phyloP scores from a whole-genome alignment of 495 filamentous ascomycete genomes.

The Aspergillus sclerotiicarbonarius region DNA sequence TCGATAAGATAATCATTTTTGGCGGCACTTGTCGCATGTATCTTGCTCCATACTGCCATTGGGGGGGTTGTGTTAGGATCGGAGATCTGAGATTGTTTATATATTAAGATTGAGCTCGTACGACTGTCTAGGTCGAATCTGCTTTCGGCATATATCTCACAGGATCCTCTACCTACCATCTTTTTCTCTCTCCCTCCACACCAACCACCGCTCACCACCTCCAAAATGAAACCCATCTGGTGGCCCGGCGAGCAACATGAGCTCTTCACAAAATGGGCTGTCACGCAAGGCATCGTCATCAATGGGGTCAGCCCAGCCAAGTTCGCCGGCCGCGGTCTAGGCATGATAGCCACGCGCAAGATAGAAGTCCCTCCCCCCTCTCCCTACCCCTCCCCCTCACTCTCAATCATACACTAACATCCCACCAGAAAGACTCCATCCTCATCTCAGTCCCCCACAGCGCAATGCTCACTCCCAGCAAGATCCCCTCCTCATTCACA shows the following conservation, averaged over 20 bases:
- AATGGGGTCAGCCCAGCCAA: constrained; percentile 57
- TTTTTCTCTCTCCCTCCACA: not conserved
- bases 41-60: not conserved
- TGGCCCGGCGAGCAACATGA: constrained; percentile 47
- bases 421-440: constrained; percentile 45
- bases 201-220: not conserved
- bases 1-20: constrained; percentile 13
- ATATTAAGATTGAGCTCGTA: too few relatives aligned
- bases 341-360: constrained; percentile 64
- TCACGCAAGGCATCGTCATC: constrained; percentile 52
- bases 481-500: constrained; percentile 48
- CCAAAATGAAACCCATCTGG: constrained; percentile 34
- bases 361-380: constrained; percentile 52
- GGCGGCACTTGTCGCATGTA: not conserved
- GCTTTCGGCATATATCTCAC: not conserved
- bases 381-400: too few relatives aligned
- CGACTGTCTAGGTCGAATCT: too few relatives aligned
- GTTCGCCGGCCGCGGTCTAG: constrained; percentile 68
- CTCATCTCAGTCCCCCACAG: constrained; percentile 63
- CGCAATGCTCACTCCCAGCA: constrained; percentile 60
- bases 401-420: not conserved
- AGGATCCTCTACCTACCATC: not conserved
- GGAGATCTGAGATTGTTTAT: not conserved
- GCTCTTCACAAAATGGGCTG: constrained; percentile 62
- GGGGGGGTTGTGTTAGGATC: not conserved